These are phyloP conservation scores for Heritiera fomes DNA, from an alignment of 345 rosid species.

Conservation along the genomic window DNA sequence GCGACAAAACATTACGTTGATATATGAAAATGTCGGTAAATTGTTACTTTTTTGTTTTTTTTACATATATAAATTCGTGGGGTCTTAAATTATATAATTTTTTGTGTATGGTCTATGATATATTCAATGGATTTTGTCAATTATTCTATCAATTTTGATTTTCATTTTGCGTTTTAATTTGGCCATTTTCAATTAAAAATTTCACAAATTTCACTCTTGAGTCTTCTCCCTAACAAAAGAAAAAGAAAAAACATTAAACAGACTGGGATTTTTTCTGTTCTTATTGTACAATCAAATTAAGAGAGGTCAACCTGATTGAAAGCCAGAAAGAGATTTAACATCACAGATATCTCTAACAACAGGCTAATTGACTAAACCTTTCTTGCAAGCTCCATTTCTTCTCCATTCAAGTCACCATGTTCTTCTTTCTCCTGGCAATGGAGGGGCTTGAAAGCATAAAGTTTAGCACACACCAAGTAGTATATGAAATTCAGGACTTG, in stretches of 20 bases:
- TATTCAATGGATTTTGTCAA: too few species aligned
- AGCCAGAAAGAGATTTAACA: not conserved
- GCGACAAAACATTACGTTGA: not conserved
- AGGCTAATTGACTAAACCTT: conserved; percentile 17
- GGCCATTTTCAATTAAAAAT: too few species aligned
- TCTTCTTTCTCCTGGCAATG: conserved; percentile 14
- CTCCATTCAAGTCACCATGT: not conserved
- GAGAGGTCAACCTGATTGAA: not conserved
- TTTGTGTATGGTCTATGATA: too few species aligned
- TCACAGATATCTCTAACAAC: not conserved
- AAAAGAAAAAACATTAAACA: not conserved
- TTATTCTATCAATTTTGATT: too few species aligned
- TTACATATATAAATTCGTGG: not conserved
- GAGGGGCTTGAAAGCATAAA: conserved; percentile 47
- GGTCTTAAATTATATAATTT: not conserved
- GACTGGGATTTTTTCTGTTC: not conserved
- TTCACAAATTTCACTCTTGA: too few species aligned
- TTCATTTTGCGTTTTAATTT: too few species aligned
- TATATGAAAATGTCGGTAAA: not conserved
- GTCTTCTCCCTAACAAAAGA: too few species aligned
- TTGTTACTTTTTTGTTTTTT: not conserved
- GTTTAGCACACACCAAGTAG: conserved; percentile 40
- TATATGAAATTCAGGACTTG: conserved; percentile 43
- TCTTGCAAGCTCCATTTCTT: conserved; percentile 33
- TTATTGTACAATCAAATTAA: not conserved